phyloP scores from a whole-genome alignment of 306 rosid genomes.

The Carpinus viminea region DNA sequence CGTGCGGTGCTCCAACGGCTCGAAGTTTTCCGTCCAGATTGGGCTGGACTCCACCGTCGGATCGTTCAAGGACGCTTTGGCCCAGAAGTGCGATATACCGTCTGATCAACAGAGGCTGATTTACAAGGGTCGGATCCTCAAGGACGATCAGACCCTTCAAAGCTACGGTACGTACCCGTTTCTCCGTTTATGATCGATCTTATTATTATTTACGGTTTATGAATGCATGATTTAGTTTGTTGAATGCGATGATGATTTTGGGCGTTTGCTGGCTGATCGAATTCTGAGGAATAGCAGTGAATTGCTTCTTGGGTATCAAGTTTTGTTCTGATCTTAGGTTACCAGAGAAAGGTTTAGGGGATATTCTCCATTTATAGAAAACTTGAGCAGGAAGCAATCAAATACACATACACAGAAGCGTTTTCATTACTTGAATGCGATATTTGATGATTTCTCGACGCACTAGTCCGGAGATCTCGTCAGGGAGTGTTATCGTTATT shows the following conservation, averaged over 20 bases:
- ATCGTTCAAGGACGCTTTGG: slow-evolving; percentile 56
- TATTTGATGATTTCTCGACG: not conserved
- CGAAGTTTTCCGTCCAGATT: slow-evolving; percentile 61
- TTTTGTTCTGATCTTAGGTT: not conserved
- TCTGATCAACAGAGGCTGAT: slow-evolving; percentile 79
- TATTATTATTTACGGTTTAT: not conserved
- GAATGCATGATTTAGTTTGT: not conserved
- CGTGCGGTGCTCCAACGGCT: slow-evolving; percentile 71
- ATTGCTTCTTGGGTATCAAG: not conserved
- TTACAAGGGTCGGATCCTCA: slow-evolving; percentile 85
- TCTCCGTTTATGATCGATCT: not conserved
- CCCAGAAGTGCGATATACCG: slow-evolving; percentile 55
- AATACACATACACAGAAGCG: too few species aligned
- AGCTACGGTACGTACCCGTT: slow-evolving; percentile 58
- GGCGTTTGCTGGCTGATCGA: not conserved
- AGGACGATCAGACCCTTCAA: slow-evolving; percentile 72
- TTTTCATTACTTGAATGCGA: not conserved
- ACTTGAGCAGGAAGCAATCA: not conserved
- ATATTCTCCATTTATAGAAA: not conserved
- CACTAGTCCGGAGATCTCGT: not conserved
- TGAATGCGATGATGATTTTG: not conserved
- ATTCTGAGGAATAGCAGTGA: too few species aligned
- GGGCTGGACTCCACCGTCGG: slow-evolving; percentile 54
- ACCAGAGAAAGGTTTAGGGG: not conserved
- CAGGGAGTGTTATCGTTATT: not conserved